A percentile compares a stretch with the other conserved stretches of the same genome.
Conservation (phyloP, 768 basidiomycete species). For the Psilocybe subaeruginosa region DNA sequence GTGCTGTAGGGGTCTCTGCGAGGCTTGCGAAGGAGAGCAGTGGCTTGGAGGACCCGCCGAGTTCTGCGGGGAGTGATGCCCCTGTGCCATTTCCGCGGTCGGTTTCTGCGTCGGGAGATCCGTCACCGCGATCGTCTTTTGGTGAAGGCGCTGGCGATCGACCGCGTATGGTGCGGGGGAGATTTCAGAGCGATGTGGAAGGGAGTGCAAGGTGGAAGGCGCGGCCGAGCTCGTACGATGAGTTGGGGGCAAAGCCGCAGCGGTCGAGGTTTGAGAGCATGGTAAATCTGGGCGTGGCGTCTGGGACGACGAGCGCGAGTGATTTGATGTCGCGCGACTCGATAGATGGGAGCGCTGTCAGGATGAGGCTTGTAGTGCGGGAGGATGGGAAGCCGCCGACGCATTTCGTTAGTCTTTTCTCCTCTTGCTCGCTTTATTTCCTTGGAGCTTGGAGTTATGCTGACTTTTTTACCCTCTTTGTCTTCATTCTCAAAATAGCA, state of each 20-base stretch:
- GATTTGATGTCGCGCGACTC: constrained; percentile 66
- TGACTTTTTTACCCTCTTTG: constrained; percentile 11
- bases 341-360: constrained; percentile 62
- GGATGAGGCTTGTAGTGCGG: constrained; percentile 73
- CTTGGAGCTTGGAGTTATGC: background rate
- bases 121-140: constrained; percentile 44
- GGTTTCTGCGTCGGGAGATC: constrained; percentile 39
- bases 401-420: constrained; percentile 71
- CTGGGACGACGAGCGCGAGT: constrained; percentile 60
- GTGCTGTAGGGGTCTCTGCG: background rate
- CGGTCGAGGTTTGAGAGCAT: constrained; percentile 76
- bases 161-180: constrained; percentile 53
- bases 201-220: constrained; percentile 53
- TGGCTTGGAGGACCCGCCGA: constrained; percentile 37
- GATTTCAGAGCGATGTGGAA: constrained; percentile 78
- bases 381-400: constrained; percentile 83
- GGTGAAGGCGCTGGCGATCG: constrained; percentile 39
- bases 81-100: constrained; percentile 70
- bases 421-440: background rate
- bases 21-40: background rate
- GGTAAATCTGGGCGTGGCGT: constrained; percentile 60
- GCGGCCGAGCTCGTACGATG: constrained; percentile 72
- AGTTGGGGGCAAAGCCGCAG: constrained; percentile 51
- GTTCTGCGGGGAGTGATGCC: constrained; percentile 25
- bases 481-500: constrained; percentile 57